Evolutionary conservation across 495 filamentous ascomycete species (phyloP), one percentile per base, ranked within the genome.

Genomic region (Penicillium paxilli): DNA sequence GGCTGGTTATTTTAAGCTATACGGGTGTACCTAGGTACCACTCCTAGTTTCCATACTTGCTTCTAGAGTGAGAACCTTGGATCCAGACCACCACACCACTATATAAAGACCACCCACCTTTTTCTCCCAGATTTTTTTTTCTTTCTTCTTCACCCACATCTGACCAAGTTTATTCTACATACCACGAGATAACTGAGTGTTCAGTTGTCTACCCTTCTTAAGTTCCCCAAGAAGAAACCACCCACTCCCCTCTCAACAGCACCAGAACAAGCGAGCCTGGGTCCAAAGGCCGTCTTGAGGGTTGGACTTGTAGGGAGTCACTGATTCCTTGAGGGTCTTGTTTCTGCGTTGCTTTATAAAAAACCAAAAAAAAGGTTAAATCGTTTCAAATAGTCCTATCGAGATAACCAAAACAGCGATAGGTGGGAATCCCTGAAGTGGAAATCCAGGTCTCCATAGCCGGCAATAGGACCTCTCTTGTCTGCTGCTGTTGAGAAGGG

Each of bases 231-330:
- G 47, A 56, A 51, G 41, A 35, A 49, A 24, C 46, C 53, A 44
- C 17, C 21, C 30, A 32, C 21, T 22, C 24, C 14, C 41, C 20
- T 32, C 37, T 50, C 30, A 20, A 23, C 22, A 22, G 40, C 12
- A 11, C 20, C 49, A 23, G 25, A 11, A 16, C 55, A 38, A 58
- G 55, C 19, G 55, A 45, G 55, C 45, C 44, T 14, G 47, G 37
- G 37, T 49, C 21, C 25, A 49, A 37, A 52, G 25, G 44, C 24
- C 46, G 20, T 23, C 44, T 53, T 52, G 44, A 44, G 46, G 44
- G 50, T 49, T 35, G 55, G 55, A 52, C 55, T 58, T 58, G 53
- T 55, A 49, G 45, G 49, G 55, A 44, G 38, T 40, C 46, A 49
- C 37, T 23, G 30, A 56, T 28, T 28, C 22, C 55, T 53, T 45